Conservation (phyloP, 2,329 filamentous ascomycete species). For the Fusarium sp. region DNA sequence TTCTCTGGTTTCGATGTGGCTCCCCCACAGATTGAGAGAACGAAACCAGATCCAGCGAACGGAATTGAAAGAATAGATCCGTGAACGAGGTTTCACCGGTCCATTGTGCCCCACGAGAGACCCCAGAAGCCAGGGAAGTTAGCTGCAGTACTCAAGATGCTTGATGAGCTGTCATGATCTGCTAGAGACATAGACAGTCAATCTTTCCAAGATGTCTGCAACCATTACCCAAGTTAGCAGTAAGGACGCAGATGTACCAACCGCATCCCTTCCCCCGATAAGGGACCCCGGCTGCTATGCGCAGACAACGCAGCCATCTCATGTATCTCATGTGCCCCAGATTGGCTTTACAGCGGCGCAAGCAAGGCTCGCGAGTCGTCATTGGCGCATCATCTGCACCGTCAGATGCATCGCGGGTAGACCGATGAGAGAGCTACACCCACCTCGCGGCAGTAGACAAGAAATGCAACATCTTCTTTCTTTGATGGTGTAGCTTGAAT, state of each 20-base stretch:
- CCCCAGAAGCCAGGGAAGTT: conserved; percentile 27
- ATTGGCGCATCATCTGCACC: conserved; percentile 37
- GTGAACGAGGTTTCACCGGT: conserved; percentile 20
- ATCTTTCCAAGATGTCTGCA: conserved; percentile 20
- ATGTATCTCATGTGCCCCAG: conserved; percentile 41
- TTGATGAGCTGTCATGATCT: conserved; percentile 43
- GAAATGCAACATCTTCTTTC: conserved; percentile 15
- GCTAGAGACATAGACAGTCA: conserved; percentile 9
- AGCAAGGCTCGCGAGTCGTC: conserved; percentile 30
- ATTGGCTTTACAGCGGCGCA: conserved; percentile 22
- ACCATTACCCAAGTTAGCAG: conserved; percentile 32
- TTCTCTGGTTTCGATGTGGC: conserved; percentile 6
- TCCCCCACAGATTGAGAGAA: conserved; percentile 20
- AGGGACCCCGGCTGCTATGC: conserved; percentile 23
- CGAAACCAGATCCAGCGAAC: conserved; percentile 25
- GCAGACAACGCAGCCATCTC: conserved; percentile 31
- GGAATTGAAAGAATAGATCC: conserved; percentile 10
- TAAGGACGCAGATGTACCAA: conserved; percentile 20
- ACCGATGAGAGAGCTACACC: conserved; percentile 23
- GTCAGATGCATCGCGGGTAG: conserved; percentile 8
- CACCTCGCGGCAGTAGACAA: conserved; percentile 13
- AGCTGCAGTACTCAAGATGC: conserved; percentile 38
- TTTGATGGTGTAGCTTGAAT: conserved; percentile 38
- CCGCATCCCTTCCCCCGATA: conserved; percentile 26
- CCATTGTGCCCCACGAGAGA: conserved; percentile 20